Conservation (phyloP, 2,329 filamentous ascomycete genomes). For the Trichoderma asperellum region DNA sequence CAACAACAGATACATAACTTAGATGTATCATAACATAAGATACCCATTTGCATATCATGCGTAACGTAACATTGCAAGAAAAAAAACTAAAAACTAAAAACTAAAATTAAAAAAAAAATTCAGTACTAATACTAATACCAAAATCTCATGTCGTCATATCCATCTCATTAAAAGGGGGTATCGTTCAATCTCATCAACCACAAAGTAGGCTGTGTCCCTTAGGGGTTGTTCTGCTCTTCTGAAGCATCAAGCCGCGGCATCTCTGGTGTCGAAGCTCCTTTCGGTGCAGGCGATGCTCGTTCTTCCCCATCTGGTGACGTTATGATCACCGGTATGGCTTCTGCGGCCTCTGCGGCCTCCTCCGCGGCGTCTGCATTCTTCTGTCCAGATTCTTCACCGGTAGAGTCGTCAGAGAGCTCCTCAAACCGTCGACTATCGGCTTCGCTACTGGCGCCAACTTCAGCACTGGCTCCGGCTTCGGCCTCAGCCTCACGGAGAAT, state of each 20-base stretch:
- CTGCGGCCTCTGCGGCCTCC: not conserved
- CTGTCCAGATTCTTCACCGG: conserved; percentile 27
- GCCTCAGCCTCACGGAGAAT: conserved; percentile 61
- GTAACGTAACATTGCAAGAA: not conserved
- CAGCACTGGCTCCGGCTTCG: not conserved
- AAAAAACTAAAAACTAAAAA: not conserved
- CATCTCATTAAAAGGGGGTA: conserved; percentile 4
- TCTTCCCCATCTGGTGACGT: conserved; percentile 2
- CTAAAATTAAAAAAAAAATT: not conserved
- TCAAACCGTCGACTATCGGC: conserved; percentile 47
- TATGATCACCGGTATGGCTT: conserved; percentile 3
- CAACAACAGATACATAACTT: not conserved
- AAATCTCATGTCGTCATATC: not conserved
- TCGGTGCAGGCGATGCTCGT: not conserved
- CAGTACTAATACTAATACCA: not conserved
- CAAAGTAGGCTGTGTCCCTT: not conserved
- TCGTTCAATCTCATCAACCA: not conserved
- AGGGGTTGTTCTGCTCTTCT: not conserved
- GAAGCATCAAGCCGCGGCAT: not conserved
- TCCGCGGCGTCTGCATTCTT: not conserved
- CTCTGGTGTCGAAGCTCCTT: not conserved
- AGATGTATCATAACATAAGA: conserved; percentile 1
- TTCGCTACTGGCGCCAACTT: conserved; percentile 40
- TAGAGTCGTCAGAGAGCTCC: conserved; percentile 55
- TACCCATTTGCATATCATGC: conserved; percentile 16